A percentile compares a stretch with the other conserved stretches of the same genome.
Evolutionary conservation across 2,329 filamentous ascomycete species (phyloP).

Genomic region (Penicillium sp.): DNA sequence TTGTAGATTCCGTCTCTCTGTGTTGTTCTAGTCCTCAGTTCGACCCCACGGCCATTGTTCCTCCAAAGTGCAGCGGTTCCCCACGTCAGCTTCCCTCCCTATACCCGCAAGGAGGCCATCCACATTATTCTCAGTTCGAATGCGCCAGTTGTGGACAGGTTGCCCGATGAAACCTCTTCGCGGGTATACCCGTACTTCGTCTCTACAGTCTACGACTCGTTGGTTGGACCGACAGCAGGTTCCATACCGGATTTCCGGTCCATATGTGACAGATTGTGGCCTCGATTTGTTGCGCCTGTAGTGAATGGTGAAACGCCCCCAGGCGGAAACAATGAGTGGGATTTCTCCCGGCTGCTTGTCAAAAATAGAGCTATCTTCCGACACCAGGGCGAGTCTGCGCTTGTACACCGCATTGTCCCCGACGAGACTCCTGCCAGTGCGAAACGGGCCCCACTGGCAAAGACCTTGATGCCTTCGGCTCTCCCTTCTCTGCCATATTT

Average conservation of each 20-base stretch:
- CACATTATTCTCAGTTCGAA: conserved; percentile 67
- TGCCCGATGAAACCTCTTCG: conserved; percentile 28
- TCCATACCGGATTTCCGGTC: conserved; percentile 72
- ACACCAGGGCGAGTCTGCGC: conserved; percentile 45
- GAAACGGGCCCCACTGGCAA: conserved; percentile 23
- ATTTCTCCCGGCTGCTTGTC: conserved; percentile 81
- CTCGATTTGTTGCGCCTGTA: conserved; percentile 77
- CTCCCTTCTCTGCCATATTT: conserved; percentile 47
- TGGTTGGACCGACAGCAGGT: conserved; percentile 76
- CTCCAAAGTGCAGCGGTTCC: conserved; percentile 70
- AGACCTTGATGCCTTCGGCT: conserved; percentile 30
- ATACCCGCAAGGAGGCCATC: conserved; percentile 76
- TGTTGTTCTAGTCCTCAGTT: conserved; percentile 73
- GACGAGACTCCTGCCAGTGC: conserved; percentile 25
- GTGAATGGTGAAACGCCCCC: conserved; percentile 60
- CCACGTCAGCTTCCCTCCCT: conserved; percentile 80
- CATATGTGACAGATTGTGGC: conserved; percentile 76
- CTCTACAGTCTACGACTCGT: conserved; percentile 80
- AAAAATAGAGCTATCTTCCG: conserved; percentile 48
- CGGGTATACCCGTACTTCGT: conserved; percentile 66
- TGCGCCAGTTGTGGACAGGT: conserved; percentile 39
- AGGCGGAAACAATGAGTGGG: conserved; percentile 57
- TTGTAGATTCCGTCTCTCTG: conserved; percentile 73
- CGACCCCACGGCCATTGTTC: conserved; percentile 63
- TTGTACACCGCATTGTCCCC: conserved; percentile 44